phyloP scores from a whole-genome alignment of 2,329 filamentous ascomycete species.

The Neoascochyta sp. region DNA sequence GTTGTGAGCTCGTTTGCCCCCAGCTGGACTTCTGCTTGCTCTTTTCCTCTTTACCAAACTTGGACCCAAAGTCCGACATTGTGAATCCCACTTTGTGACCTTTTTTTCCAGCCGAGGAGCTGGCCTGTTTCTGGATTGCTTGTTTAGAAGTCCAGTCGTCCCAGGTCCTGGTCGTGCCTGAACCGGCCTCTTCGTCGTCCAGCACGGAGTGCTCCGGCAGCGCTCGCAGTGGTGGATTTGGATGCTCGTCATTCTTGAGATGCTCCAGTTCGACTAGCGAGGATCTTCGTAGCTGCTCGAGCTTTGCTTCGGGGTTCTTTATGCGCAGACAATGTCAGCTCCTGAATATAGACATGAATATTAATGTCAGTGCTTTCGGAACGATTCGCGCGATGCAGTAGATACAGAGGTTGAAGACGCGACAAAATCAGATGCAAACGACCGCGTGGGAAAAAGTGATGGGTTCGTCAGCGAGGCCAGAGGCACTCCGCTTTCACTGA shows the following conservation, averaged over 20 bases:
- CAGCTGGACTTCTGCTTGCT: slow-evolving; percentile 1
- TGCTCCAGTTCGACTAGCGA: slow-evolving; percentile 45
- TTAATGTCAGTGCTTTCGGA: too few species aligned
- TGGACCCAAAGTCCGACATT: slow-evolving; percentile 16
- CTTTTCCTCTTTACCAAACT: slow-evolving; percentile 7
- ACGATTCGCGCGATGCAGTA: too few species aligned
- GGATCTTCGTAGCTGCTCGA: slow-evolving; percentile 46
- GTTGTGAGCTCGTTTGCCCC: slow-evolving; percentile 4
- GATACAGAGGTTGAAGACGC: slow-evolving; percentile 10
- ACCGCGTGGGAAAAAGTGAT: slow-evolving; percentile 10
- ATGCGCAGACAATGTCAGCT: slow-evolving; percentile 26
- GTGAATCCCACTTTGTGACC: slow-evolving; percentile 17
- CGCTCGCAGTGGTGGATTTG: slow-evolving; percentile 29
- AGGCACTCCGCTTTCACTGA: slow-evolving; percentile 25
- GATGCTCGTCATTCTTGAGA: slow-evolving; percentile 32
- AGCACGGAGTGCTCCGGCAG: slow-evolving; percentile 38
- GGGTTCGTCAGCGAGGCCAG: slow-evolving; percentile 30
- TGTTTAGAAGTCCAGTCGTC: too few species aligned
- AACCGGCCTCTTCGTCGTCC: slow-evolving; percentile 8
- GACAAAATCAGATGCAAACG: slow-evolving; percentile 3
- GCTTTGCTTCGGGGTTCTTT: slow-evolving; percentile 47
- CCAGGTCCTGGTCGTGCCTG: too few species aligned
- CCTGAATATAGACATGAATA: slow-evolving; percentile 12
- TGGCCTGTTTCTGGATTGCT: background rate
- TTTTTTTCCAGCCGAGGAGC: slow-evolving; percentile 5